Conservation (phyloP, 2,329 filamentous ascomycete genomes). For the Simplicillium aogashimaense region DNA sequence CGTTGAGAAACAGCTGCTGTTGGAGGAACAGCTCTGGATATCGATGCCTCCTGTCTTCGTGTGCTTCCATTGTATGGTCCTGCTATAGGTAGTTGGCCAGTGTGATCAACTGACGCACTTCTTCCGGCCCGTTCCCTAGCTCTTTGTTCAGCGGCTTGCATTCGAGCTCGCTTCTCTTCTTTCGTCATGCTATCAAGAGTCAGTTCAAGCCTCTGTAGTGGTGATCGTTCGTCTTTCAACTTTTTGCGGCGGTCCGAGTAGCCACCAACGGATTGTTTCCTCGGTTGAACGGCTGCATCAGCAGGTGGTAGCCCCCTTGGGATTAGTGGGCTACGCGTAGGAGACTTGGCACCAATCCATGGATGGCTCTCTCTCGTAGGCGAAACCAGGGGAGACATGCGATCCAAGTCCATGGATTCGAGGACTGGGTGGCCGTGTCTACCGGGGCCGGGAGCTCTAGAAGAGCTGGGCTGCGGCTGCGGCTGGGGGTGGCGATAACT, state of each 20-base stretch:
- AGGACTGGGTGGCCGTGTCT: not conserved
- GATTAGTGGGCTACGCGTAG: too few species aligned
- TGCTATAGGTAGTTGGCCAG: conserved; percentile 7
- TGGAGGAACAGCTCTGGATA: not conserved
- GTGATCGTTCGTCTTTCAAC: conserved; percentile 76
- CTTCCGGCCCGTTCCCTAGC: conserved; percentile 51
- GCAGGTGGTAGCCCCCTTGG: not conserved
- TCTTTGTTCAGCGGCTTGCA: conserved; percentile 71
- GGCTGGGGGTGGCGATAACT: conserved; percentile 42
- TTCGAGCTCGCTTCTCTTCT: conserved; percentile 81
- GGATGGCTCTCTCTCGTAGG: not conserved
- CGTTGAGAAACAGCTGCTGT: conserved; percentile 2
- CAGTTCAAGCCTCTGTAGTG: conserved; percentile 85
- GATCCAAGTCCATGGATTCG: not conserved
- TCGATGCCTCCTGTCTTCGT: conserved; percentile 1
- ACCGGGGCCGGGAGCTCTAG: not conserved
- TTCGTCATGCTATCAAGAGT: conserved; percentile 90
- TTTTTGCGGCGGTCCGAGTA: conserved; percentile 38
- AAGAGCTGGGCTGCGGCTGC: conserved; percentile 9
- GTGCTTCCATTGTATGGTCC: not conserved
- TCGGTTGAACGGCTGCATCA: conserved; percentile 17
- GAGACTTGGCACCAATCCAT: not conserved
- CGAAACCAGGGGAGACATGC: not conserved
- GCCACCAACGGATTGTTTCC: conserved; percentile 26
- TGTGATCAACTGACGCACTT: conserved; percentile 11